Evolutionary conservation across 768 basidiomycete species (phyloP), one percentile per base, ranked within the genome.

Genomic region (Termitomyces sp.): DNA sequence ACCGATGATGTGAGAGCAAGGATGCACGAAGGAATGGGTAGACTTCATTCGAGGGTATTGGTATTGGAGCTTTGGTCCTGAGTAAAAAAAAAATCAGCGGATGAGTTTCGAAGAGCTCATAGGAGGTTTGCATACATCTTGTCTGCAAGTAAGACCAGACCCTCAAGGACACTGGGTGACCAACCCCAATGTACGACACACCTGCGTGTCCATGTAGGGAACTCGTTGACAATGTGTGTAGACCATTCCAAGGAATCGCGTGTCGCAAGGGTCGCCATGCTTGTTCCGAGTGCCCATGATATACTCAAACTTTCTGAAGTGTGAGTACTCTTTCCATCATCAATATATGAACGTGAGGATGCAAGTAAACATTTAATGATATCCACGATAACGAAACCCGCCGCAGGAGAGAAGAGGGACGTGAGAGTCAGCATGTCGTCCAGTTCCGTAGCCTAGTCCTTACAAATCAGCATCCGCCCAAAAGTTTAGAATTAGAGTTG

Each of bases 1-100:
- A 56, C 2, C 82, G 82, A 8, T 88, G 88, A 65, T 94, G 87
- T 0, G 93, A 95, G 3, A 89, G 72, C 1, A 97, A 68, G 20
- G 84, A 74, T 0, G 70, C 64, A 28, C 79, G 74, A 22, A 96
- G 70, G 24, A 66, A 63, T 0, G 76, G 68, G 61, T 89, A 90
- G 3, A 86, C 65, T 20, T 76, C 74, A 10, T 77, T 71, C 16
- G 87, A 74, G 0, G 76, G 66, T 26, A 79, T 59, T 1, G 76
- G 65, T 26, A 79, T 58, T 28, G 60, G 61, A n/a, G 46, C 58
- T 20, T 65, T 60, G 33, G 66, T 64, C 33, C 74, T 75, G 49
- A 22, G 22, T 35, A 28, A 40, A 28, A 4, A 28, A 40, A 28
- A 4, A 20, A 6, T 52, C 11, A 52, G 26, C 26, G 41, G 11